Conservation (phyloP, 371 early-diverging fungal genomes). For the Coemansia linderi region DNA sequence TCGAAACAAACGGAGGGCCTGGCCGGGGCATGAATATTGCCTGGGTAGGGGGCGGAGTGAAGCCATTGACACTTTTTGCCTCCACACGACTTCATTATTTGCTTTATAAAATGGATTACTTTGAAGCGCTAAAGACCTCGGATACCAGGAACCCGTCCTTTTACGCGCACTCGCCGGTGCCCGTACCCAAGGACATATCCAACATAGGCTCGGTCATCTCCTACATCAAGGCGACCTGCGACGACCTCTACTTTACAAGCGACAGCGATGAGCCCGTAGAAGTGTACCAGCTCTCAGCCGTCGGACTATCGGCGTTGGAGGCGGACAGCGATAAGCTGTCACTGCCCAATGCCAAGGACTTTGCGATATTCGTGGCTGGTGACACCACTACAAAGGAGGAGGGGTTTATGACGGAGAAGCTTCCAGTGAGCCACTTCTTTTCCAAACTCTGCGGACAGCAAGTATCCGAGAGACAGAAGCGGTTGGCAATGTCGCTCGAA, state of each 20-base stretch:
- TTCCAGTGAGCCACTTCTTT: slow-evolving; percentile 27
- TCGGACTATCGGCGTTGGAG: slow-evolving; percentile 32
- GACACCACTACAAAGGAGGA: slow-evolving; percentile 13
- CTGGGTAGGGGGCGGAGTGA: background rate
- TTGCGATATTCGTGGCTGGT: slow-evolving; percentile 41
- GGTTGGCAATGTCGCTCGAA: slow-evolving; percentile 31
- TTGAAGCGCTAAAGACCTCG: slow-evolving; percentile 46
- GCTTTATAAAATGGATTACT: slow-evolving; percentile 38
- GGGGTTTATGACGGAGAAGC: slow-evolving; percentile 41
- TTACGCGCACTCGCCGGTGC: slow-evolving; percentile 38
- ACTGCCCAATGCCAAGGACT: slow-evolving; percentile 35
- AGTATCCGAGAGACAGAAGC: slow-evolving; percentile 29
- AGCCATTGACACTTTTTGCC: background rate
- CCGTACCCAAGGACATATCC: slow-evolving; percentile 16
- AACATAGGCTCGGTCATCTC: slow-evolving; percentile 22
- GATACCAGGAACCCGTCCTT: slow-evolving; percentile 4
- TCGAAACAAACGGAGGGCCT: background rate
- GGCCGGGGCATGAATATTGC: background rate
- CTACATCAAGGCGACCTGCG: slow-evolving; percentile 42
- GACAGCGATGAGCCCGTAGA: slow-evolving; percentile 51
- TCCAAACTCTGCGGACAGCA: slow-evolving; percentile 31
- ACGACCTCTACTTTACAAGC: slow-evolving; percentile 45
- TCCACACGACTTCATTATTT: background rate
- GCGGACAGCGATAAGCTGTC: slow-evolving; percentile 30
- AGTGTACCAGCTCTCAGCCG: slow-evolving; percentile 37